phyloP scores from a whole-genome alignment of 306 rosid genomes.

The Sphenostylis stenocarpa region DNA sequence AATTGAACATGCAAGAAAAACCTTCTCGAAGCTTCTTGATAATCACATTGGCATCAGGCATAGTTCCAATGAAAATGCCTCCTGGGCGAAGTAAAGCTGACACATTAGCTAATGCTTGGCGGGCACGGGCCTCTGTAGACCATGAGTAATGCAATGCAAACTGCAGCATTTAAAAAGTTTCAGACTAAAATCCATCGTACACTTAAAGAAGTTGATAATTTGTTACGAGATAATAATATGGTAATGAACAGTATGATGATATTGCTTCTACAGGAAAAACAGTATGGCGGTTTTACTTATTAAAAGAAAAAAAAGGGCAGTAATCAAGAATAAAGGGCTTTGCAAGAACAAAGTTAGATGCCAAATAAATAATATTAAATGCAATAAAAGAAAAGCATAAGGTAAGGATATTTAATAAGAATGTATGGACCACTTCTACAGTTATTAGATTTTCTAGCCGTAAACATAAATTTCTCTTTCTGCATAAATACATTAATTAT shows the following conservation, averaged over 20 bases:
- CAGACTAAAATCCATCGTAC: conserved; percentile 10
- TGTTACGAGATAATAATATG: neutral
- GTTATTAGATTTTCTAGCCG: neutral
- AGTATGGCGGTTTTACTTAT: neutral
- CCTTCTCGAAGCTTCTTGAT: conserved; percentile 93
- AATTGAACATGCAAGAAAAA: conserved; percentile 25
- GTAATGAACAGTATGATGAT: neutral
- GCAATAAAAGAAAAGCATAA: neutral
- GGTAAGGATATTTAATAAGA: conserved; percentile 7
- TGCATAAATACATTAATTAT: neutral
- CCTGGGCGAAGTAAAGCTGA: conserved; percentile 98
- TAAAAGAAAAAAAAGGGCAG: neutral
- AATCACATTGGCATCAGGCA: conserved; percentile 98
- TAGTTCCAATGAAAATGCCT: conserved; percentile 91
- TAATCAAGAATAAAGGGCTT: neutral
- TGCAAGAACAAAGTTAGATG: neutral
- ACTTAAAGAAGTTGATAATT: conserved; percentile 8
- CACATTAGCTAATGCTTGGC: conserved; percentile 85
- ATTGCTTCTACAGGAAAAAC: neutral
- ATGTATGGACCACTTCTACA: neutral
- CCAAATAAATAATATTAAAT: neutral
- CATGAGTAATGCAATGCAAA: conserved; percentile 61
- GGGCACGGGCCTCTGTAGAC: conserved; percentile 98
- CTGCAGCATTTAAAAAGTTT: conserved; percentile 34
- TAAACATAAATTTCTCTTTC: neutral